Base-by-base conservation (phyloP, 768 basidiomycete genomes). In the Lentinus tigrinus region DNA sequence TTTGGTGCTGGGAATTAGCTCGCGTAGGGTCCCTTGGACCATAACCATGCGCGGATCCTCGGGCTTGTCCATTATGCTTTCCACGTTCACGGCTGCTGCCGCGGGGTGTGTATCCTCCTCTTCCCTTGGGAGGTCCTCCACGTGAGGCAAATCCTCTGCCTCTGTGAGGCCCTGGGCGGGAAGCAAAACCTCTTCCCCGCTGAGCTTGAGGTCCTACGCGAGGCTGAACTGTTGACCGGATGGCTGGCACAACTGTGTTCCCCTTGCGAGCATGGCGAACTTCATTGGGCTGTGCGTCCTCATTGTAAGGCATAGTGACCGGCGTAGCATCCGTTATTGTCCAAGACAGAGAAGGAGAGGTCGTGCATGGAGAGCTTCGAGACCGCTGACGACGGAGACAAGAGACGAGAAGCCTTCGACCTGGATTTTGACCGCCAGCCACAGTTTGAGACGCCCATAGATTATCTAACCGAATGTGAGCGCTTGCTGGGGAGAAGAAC, bases 251-350 rank as follows among this genome's bases (percentile, higher is more conserved):
- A 16, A 37, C 21, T 0, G 66, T 43, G 7, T 52, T 64, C 0
- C 76, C 74, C 54, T 76, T 77, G 39, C 72, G 70, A 26, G 68
- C 54, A 52, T 71, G 64, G 46, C 74, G 74, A 5, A 68, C 56
- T 58, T 77, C 75, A 58, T 77, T 77, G 19, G 74, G 75, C 50
- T 78, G 77, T 1, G 60, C 58, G 58, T 78, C 77, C 58, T 78
- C 77, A 17, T 26, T 51, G 49, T 68, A 69, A 47, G 52, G 23
- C 58, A 60, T 60, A n/a, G n/a, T n/a, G 27, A 17, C 28, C 24
- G 26, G 38, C 24, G 43, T 4, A 24, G n/a, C 5, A 16, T 7
- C 14, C 21, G 4, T 5, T 2, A 34, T 14, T 38, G 19, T 53
- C 31, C 21, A 40, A 34, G 24, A 40, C 9, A 23, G 43, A 23